A percentile compares a stretch with the other conserved stretches of the same genome.
Evolutionary conservation across 1,284 basidiomycete genomes (phyloP).

Genomic region (Filobasidium uniguttulatum): DNA sequence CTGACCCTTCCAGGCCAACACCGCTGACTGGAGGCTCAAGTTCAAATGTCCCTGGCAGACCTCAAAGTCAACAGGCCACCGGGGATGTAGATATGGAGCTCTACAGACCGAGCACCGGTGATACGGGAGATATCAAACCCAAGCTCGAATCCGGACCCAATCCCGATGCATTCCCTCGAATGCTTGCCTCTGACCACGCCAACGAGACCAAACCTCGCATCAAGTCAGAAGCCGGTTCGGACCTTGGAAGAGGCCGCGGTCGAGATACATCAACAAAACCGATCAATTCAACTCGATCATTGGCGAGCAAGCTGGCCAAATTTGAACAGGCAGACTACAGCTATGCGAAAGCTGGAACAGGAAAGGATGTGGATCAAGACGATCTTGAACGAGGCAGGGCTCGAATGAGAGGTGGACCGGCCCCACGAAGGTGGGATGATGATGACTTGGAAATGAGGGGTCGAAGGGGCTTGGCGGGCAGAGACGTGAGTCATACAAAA

Average conservation of each 20-base stretch:
- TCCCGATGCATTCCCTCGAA: constrained; percentile 12
- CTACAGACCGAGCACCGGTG: not conserved
- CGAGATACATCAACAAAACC: not conserved
- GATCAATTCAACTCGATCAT: not conserved
- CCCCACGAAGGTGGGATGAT: constrained; percentile 2
- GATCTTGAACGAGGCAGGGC: not conserved
- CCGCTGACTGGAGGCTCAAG: not conserved
- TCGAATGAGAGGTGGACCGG: not conserved
- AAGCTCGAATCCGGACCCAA: constrained; percentile 2
- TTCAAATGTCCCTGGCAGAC: not conserved
- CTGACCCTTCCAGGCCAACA: not conserved
- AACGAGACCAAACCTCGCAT: constrained; percentile 1
- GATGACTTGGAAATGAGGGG: constrained; percentile 6
- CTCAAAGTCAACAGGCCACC: too few species aligned
- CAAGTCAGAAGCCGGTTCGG: not conserved
- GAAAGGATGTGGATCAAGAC: not conserved
- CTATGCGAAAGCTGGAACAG: not conserved
- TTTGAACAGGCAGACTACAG: constrained; percentile 1
- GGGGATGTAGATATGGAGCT: constrained; percentile 1
- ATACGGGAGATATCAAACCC: constrained; percentile 4
- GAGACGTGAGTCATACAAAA: constrained; percentile 7
- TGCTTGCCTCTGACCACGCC: constrained; percentile 1
- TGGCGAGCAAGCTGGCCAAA: not conserved
- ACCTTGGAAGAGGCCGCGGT: not conserved
- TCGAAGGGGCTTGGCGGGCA: constrained; percentile 5